phyloP scores from a whole-genome alignment of 2,329 filamentous ascomycete species.

The Proliferodiscus dingleyae region DNA sequence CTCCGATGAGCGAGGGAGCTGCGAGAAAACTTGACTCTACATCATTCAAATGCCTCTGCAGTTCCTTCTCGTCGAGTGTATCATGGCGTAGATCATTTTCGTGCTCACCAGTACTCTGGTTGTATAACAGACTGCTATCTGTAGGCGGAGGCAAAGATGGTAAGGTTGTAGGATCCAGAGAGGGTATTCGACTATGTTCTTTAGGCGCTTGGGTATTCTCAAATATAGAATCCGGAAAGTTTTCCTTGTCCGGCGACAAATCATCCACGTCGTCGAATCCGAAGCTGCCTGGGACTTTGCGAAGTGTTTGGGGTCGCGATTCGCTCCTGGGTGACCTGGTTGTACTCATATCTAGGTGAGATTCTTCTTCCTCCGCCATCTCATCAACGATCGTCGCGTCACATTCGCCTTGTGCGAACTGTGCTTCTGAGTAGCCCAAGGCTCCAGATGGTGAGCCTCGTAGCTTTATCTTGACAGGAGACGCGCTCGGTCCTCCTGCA shows the following conservation, averaged over 20 bases:
- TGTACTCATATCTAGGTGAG: conserved; percentile 10
- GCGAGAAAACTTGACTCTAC: conserved; percentile 63
- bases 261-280: conserved; percentile 26
- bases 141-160: conserved; percentile 24
- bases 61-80: conserved; percentile 29
- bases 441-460: background rate
- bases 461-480: conserved; percentile 2
- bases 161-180: conserved; percentile 22
- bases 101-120: conserved; percentile 23
- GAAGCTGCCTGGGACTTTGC: conserved; percentile 26
- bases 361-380: conserved; percentile 29
- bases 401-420: conserved; percentile 20
- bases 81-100: conserved; percentile 22
- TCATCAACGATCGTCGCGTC: conserved; percentile 20
- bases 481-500: conserved; percentile 16
- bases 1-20: conserved; percentile 50
- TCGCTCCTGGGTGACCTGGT: conserved; percentile 9
- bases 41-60: conserved; percentile 49
- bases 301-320: conserved; percentile 26
- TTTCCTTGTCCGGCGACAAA: conserved; percentile 22
- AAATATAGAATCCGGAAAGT: conserved; percentile 24
- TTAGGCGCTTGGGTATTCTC: conserved; percentile 14
- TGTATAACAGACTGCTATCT: conserved; percentile 28
- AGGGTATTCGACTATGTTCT: conserved; percentile 19
- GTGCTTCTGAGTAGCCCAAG: background rate